Evolutionary conservation across 805 yeast genomes (phyloP).

Genomic region (Metschnikowia noctiluminum): DNA sequence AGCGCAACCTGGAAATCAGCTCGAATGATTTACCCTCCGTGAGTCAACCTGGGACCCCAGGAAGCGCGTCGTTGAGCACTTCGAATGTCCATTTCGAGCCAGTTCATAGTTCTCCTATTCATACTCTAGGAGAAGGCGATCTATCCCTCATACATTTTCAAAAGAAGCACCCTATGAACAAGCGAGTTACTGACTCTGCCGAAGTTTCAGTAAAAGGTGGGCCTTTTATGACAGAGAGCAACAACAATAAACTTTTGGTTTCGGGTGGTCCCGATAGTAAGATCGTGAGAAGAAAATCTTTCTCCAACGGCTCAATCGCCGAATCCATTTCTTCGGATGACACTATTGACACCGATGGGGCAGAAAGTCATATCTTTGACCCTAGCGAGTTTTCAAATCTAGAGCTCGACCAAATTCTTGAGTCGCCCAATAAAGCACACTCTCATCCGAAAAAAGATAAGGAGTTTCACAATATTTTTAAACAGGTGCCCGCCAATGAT

Average conservation of each 20-base stretch:
- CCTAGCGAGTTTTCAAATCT: conserved; percentile 16
- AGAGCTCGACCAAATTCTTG: conserved; percentile 10
- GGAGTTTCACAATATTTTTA: conserved; percentile 59
- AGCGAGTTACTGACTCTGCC: conserved; percentile 1
- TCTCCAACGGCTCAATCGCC: conserved; percentile 12
- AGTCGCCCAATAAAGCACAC: conserved; percentile 4
- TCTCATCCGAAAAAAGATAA: conserved; percentile 44
- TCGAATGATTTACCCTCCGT: neutral
- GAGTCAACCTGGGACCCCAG: neutral
- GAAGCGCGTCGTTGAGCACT: conserved; percentile 8
- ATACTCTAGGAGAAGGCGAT: conserved; percentile 49
- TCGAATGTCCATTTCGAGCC: conserved; percentile 46
- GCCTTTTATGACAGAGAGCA: conserved; percentile 17
- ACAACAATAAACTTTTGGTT: conserved; percentile 19
- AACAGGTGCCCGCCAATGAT: conserved; percentile 49
- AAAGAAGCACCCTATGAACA: neutral
- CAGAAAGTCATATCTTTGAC: conserved; percentile 14
- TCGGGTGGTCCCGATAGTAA: conserved; percentile 20
- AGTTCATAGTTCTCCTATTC: conserved; percentile 43
- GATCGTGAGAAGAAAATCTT: conserved; percentile 21
- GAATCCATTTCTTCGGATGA: conserved; percentile 10
- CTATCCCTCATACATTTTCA: conserved; percentile 34
- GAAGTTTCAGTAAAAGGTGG: conserved; percentile 8
- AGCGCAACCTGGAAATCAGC: neutral
- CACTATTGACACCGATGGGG: conserved; percentile 13